Conservation (phyloP, 2,329 filamentous ascomycete species). For the Penicillium sp. region DNA sequence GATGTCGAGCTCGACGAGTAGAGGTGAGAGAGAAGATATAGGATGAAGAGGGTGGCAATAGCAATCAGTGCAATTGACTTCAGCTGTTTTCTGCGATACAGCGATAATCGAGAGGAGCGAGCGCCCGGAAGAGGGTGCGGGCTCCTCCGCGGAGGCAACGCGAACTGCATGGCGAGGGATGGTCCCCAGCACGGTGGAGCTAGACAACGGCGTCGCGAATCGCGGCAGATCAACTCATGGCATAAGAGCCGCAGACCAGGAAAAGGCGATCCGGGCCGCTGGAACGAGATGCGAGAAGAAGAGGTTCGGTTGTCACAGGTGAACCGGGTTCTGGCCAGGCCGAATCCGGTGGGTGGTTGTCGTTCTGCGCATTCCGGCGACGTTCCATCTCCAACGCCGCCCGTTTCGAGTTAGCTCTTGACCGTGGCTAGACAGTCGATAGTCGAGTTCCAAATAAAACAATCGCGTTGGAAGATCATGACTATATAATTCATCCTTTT, state of each 20-base stretch:
- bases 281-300: neutral
- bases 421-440: neutral
- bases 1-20: conserved; percentile 31
- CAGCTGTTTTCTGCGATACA: conserved; percentile 59
- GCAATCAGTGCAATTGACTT: conserved; percentile 57
- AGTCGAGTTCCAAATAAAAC: neutral
- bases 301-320: conserved; percentile 3
- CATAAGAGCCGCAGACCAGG: no score
- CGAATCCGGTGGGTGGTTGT: conserved; percentile 15
- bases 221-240: conserved; percentile 10
- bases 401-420: conserved; percentile 10
- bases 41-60: conserved; percentile 54
- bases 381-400: no score
- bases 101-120: conserved; percentile 44
- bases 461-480: no score
- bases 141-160: conserved; percentile 79
- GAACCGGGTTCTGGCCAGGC: conserved; percentile 6
- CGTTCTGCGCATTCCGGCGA: conserved; percentile 16
- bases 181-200: conserved; percentile 23
- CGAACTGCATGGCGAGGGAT: conserved; percentile 70
- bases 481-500: no score
- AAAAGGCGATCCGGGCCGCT: no score
- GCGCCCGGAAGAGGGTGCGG: conserved; percentile 71
- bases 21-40: conserved; percentile 59
- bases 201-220: conserved; percentile 8